Base-by-base conservation (phyloP, 75 land plant species). In the Picea sitchensis region DNA sequence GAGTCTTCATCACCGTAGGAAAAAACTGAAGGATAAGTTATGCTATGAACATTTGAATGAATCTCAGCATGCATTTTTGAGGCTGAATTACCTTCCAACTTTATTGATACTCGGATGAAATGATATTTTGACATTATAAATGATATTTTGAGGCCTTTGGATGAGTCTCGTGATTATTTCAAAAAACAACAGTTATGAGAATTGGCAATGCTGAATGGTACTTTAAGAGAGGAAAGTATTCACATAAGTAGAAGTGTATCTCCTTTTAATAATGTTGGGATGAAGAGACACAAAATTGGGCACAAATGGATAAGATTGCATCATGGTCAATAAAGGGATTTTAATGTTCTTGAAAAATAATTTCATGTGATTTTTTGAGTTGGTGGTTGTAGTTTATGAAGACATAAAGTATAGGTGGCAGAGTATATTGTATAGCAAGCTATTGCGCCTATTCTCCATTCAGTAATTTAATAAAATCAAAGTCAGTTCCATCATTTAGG, bases 271-370 rank as follows among this genome's bases (percentile, higher is more conserved):
- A 93, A 83, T 59, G 81, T 88, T 21, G 92, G 90, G 1, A 88
- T 93, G 92, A 95, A 95, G 87, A 87, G 98, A n/a, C n/a, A n/a
- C n/a, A 95, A 95, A 83, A 95, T 93, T 59, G 88, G 95, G 64
- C 81, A 86, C 76, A 92, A 88, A 68, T 78, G 68, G 47, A 61
- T 3, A 36, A 20, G 41, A 78, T 32, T 36, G 69, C 54, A 61
- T 67, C 15, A 14, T 67, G 44, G 15, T 67, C 38, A 3, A 14
- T 34, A 20, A 67, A 18, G 6, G 34, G 41, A 67, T 67, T 17
- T 41, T 34, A 36, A 36, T 67, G 14, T 34, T 67, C 69, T 67
- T 34, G 38, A 41, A 17, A 67, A 67, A 34, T 0, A 17, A 67
- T 67, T 67, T 67, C 6, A 20, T 31, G 20, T 32, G 71, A 67